Conservation (phyloP, 257 asterid species). For the Echium plantagineum region DNA sequence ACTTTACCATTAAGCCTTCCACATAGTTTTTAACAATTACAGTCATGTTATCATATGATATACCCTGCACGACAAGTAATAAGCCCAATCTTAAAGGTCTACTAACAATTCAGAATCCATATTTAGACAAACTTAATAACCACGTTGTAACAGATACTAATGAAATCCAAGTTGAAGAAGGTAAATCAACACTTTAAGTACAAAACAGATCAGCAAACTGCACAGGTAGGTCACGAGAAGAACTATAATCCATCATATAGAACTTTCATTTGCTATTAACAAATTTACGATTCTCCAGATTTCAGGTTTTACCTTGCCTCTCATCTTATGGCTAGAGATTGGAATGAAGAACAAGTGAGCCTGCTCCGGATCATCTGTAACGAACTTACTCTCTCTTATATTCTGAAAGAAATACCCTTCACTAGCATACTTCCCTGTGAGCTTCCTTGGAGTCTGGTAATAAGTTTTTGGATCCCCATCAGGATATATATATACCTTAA, state of each 20-base stretch:
- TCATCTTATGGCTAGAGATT: slow-evolving; percentile 96
- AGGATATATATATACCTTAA: slow-evolving; percentile 75
- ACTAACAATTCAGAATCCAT: background rate
- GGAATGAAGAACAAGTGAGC: slow-evolving; percentile 96
- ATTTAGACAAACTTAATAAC: background rate
- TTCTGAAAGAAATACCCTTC: slow-evolving; percentile 94
- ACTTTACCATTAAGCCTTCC: slow-evolving; percentile 64
- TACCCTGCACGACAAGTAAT: slow-evolving; percentile 56
- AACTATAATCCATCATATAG: background rate
- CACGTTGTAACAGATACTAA: background rate
- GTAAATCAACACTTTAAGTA: background rate
- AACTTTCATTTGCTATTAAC: background rate
- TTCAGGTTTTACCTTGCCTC: slow-evolving; percentile 66
- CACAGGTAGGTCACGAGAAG: background rate
- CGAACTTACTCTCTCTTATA: slow-evolving; percentile 70
- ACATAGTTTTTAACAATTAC: slow-evolving; percentile 72
- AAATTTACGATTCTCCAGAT: background rate
- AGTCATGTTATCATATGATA: slow-evolving; percentile 93
- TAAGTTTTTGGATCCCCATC: slow-evolving; percentile 95
- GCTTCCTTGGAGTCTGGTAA: slow-evolving; percentile 92
- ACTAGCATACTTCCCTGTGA: slow-evolving; percentile 90
- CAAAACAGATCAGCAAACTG: background rate
- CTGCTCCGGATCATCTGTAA: slow-evolving; percentile 69
- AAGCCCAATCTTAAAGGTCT: background rate
- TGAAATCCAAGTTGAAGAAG: background rate